Evolutionary conservation across 352 stramenopile genomes (phyloP), one percentile per base, ranked within the genome.

Genomic region (Thraustotheca clavata): DNA sequence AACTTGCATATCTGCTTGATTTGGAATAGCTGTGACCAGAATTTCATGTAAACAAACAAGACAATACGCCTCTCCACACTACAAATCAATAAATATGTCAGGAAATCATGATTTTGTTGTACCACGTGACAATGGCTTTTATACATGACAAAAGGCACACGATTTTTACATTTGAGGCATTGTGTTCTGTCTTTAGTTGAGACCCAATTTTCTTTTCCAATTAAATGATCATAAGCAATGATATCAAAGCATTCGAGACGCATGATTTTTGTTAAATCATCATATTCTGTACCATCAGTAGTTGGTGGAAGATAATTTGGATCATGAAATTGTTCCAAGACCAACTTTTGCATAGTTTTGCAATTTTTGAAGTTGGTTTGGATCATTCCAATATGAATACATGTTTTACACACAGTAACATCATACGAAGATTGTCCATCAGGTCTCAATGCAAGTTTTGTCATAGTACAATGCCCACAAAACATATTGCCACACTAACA

Each of bases 381-480:
- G 43, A 52, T 31, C 43, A 20, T 18, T 24, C 43, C 8, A 24
- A 52, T 52, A 31, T 52, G 43, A 24, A 52, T 31, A 73, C 85
- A 94, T 47, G 85, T 91, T 82, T 91, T 94, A 72, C 85, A 94
- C 57, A 94, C 81, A 49, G 80, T 80, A 48, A 94, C 81, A 41
- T 92, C 80, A 34, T 82, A 89, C 62, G 80, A 83, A 33, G 80
- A 80, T 43, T 88, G 88, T 24, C 57, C 27, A 29, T 92, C 83
- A 3, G 85, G 85, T n/a, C 91, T 71, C 72, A 92, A 79, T 4
- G 83, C 83, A 61, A 90, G 79, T 67, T 92, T 92, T 73, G 90
- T 94, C 8, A 92, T 71, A 54, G 81, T 91, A 48, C 85, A 94
- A 71, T 94, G 91, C 34, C 81, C 80, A 59, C 85, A 94, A 31